Conservation (phyloP, 2,329 filamentous ascomycete genomes). For the Claviceps sp. region DNA sequence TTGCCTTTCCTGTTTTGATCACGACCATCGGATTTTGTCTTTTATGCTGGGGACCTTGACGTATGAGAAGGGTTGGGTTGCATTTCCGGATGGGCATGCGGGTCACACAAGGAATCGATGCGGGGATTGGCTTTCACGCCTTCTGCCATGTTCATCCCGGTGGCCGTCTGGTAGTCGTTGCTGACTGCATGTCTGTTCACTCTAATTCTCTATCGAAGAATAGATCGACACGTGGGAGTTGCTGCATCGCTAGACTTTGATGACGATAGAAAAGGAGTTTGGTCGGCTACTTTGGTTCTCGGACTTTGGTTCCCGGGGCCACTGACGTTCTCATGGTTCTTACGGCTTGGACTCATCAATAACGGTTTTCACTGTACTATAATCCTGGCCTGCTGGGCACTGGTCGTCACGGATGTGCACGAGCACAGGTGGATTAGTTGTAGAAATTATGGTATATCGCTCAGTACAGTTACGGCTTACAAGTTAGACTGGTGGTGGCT, state of each 20-base stretch:
- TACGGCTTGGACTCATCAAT: conserved; percentile 23
- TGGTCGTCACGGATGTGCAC: conserved; percentile 4
- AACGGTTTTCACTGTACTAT: conserved; percentile 15
- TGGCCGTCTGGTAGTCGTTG: conserved; percentile 14
- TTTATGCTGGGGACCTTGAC: neutral
- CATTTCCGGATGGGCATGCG: neutral
- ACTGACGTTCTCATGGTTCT: conserved; percentile 11
- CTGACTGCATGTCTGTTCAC: conserved; percentile 14
- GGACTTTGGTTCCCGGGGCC: conserved; percentile 10
- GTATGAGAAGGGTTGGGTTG: neutral
- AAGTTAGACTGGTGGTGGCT: conserved; percentile 1
- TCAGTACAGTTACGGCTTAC: conserved; percentile 1
- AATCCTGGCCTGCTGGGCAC: conserved; percentile 6
- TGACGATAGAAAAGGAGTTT: conserved; percentile 24
- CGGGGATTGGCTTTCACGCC: conserved; percentile 1
- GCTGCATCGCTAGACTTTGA: conserved; percentile 25
- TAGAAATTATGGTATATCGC: conserved; percentile 1
- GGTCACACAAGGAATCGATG: conserved; percentile 1
- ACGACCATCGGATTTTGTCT: neutral
- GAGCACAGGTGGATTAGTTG: conserved; percentile 6
- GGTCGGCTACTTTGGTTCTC: conserved; percentile 15
- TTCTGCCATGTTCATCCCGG: neutral
- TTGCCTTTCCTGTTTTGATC: conserved; percentile 4
- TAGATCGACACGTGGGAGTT: conserved; percentile 23
- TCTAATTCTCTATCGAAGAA: conserved; percentile 9